phyloP scores from a whole-genome alignment of 495 filamentous ascomycete genomes.

The Trichodelitschia bisporula region DNA sequence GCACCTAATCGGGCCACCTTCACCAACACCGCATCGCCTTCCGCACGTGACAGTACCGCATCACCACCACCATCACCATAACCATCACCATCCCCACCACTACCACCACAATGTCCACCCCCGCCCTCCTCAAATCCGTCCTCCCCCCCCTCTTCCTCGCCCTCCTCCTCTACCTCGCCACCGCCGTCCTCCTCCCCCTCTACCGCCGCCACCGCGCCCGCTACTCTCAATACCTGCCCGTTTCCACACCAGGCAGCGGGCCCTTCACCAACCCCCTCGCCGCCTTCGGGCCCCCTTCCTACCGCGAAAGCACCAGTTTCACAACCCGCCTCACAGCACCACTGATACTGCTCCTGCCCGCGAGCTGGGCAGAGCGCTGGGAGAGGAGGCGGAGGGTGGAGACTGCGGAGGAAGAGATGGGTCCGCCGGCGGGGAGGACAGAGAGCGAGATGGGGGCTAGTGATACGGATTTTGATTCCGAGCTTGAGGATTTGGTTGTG shows the following conservation, averaged over 20 bases:
- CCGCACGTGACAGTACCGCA: too few species aligned
- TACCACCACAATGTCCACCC: background rate
- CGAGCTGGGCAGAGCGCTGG: background rate
- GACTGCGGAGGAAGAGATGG: background rate
- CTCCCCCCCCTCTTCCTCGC: conserved; percentile 52
- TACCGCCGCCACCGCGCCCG: conserved; percentile 52
- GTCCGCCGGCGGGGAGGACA: background rate
- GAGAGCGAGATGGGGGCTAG: conserved; percentile 25
- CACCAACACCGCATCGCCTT: too few species aligned
- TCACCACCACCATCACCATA: too few species aligned
- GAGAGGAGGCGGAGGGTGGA: background rate
- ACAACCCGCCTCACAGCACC: too few species aligned
- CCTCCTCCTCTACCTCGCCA: conserved; percentile 47
- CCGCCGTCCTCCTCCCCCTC: conserved; percentile 46
- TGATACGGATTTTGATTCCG: conserved; percentile 43
- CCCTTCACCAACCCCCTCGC: conserved; percentile 23
- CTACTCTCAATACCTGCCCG: conserved; percentile 31
- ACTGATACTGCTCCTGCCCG: too few species aligned
- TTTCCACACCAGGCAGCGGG: conserved; percentile 34
- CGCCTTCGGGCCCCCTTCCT: conserved; percentile 19
- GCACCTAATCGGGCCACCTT: too few species aligned
- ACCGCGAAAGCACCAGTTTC: conserved; percentile 17
- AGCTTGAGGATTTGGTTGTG: conserved; percentile 38
- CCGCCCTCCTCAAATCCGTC: background rate
- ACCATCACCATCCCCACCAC: too few species aligned